Evolutionary conservation across 805 yeast species (phyloP), one percentile per base, ranked within the genome.

Genomic region (Yarrowia hollandica): DNA sequence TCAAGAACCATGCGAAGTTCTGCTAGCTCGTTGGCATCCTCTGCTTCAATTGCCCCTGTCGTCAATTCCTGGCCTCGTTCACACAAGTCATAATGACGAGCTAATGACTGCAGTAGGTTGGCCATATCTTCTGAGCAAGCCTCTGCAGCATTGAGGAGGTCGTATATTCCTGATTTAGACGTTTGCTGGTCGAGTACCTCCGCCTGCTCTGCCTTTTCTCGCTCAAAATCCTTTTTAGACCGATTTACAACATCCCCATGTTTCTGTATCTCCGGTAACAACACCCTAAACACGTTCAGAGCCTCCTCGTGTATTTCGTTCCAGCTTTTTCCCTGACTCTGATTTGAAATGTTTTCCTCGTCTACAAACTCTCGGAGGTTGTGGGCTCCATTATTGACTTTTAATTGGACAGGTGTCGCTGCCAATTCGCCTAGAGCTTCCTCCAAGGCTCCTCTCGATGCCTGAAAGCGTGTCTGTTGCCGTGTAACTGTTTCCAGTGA

Each of bases 381-480:
- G 21, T 48, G 55, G 5, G 55, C 55, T 23, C 55, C 39, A 9
- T 33, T 33, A 30, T 22, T 30, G 15, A 33, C 39, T 30, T 30
- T 18, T 19, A 44, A 12, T 21, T 44, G 35, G 4, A 48, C 55
- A 2, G 55, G 55, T 31, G 55, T 48, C 5, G 55, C 55, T n/a
- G 55, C 55, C 22, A 48, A n/a, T 23, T 48, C 55, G n/a, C 55
- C 55, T 9, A 48, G n/a, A 4, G 55, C 55, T 5, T 30, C 39
- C 39, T 48, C 55, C 39, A 48, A 22, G 10, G 55, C 38, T 21
- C 55, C 55, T 15, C 39, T n/a, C 3, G 55, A 38, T 1, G 39
- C 55, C 38, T 48, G 55, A 11, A 48, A 48, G 15, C 55, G 55
- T 1, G 55, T 31, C n/a, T 48, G 55, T 11, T 48, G 55, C 39